Percentiles rank a stretch among this genome's conserved stretches.
Evolutionary conservation across 2,329 filamentous ascomycete species (phyloP).

Genomic region (Emmonsia crescens): DNA sequence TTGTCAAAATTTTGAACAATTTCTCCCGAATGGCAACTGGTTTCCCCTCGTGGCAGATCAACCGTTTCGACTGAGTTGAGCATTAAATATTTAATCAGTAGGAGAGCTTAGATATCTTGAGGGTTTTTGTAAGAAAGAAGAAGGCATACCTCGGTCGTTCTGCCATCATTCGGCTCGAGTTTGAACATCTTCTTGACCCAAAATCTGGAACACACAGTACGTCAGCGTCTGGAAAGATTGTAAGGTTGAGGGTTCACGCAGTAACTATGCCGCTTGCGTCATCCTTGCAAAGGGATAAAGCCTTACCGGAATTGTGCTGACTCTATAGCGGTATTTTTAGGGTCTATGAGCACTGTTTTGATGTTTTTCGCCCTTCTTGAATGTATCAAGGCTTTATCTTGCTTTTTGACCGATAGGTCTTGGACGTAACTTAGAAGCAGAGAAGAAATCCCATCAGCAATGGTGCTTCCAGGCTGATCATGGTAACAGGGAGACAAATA

Average conservation of each 20-base stretch:
- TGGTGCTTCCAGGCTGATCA: neutral
- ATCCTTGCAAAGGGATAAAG: neutral
- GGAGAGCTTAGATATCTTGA: neutral
- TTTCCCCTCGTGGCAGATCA: constrained; percentile 42
- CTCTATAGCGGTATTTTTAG: constrained; percentile 41
- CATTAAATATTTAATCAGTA: neutral
- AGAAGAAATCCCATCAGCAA: constrained; percentile 1
- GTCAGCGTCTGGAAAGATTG: constrained; percentile 3
- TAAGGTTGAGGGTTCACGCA: neutral
- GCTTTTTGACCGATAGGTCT: constrained; percentile 41
- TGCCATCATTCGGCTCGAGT: constrained; percentile 31
- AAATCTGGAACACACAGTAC: constrained; percentile 26
- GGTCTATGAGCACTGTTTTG: constrained; percentile 36
- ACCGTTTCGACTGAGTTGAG: constrained; percentile 24
- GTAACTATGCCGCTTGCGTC: neutral
- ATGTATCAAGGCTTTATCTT: constrained; percentile 42
- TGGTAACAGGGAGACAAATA: neutral
- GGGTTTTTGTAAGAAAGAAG: constrained; percentile 1
- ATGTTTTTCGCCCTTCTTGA: constrained; percentile 39
- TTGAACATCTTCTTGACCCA: constrained; percentile 47
- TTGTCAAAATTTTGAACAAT: constrained; percentile 41
- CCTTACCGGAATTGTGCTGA: constrained; percentile 40
- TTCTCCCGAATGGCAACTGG: constrained; percentile 44
- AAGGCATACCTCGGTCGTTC: constrained; percentile 27
- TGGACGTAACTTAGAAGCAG: constrained; percentile 35